Evolutionary conservation across 768 basidiomycete species (phyloP).

Genomic region (Tulasnella sp.): DNA sequence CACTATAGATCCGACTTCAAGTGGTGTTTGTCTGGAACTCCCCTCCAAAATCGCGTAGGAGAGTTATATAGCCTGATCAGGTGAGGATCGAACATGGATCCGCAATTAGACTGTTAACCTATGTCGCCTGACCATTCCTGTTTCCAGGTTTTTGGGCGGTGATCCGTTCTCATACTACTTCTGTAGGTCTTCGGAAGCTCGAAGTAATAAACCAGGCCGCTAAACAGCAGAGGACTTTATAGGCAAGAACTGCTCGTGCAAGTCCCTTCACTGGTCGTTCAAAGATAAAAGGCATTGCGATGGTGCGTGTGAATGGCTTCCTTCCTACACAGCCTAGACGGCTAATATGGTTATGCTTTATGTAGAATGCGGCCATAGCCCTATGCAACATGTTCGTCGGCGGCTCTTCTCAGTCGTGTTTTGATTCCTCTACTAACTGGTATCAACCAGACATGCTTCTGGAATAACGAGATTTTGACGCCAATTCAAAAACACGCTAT

Average conservation of each 20-base stretch:
- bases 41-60: slow-evolving; percentile 96
- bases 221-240: neutral
- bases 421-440: neutral
- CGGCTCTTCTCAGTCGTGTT: neutral
- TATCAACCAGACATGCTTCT: slow-evolving; percentile 72
- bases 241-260: slow-evolving; percentile 92
- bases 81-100: slow-evolving; percentile 49
- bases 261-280: slow-evolving; percentile 93
- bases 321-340: neutral
- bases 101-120: neutral
- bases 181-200: slow-evolving; percentile 49
- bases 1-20: slow-evolving; percentile 52
- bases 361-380: slow-evolving; percentile 75
- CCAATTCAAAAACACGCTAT: slow-evolving; percentile 93
- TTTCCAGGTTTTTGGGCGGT: slow-evolving; percentile 25
- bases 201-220: slow-evolving; percentile 15
- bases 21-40: slow-evolving; percentile 97
- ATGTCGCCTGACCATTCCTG: neutral
- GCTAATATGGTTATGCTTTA: neutral
- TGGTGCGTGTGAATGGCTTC: slow-evolving; percentile 45
- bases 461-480: slow-evolving; percentile 94
- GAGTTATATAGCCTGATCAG: slow-evolving; percentile 92
- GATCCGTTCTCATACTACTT: slow-evolving; percentile 79
- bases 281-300: slow-evolving; percentile 77
- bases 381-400: slow-evolving; percentile 65